Evolutionary conservation across 1,284 basidiomycete species (phyloP).

Genomic region (Ustilago vetiveriae): DNA sequence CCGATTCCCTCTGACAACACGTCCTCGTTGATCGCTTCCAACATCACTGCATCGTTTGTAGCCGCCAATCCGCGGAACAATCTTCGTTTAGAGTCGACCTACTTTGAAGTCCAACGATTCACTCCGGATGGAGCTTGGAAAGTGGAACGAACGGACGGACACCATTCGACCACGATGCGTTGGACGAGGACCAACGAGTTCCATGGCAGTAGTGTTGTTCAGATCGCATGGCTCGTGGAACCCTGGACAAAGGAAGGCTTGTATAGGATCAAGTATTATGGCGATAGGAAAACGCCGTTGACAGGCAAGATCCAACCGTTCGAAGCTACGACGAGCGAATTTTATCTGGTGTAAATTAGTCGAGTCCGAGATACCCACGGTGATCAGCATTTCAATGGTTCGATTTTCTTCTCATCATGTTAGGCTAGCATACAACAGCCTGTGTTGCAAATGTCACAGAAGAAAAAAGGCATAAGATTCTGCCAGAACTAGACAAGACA

Average conservation of each 20-base stretch:
- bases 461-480: not conserved
- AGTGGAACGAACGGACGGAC: slow-evolving; percentile 77
- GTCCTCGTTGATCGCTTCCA: slow-evolving; percentile 64
- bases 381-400: too few species aligned
- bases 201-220: slow-evolving; percentile 33
- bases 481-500: not conserved
- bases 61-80: slow-evolving; percentile 85
- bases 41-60: slow-evolving; percentile 75
- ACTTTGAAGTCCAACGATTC: slow-evolving; percentile 75
- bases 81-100: slow-evolving; percentile 78
- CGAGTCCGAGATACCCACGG: not conserved
- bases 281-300: slow-evolving; percentile 76
- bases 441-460: not conserved
- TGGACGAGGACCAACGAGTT: slow-evolving; percentile 70
- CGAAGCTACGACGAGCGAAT: slow-evolving; percentile 20
- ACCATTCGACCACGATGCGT: slow-evolving; percentile 78
- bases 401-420: too few species aligned
- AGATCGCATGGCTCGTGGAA: slow-evolving; percentile 51
- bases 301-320: slow-evolving; percentile 46
- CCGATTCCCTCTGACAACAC: slow-evolving; percentile 70
- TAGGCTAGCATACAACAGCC: too few species aligned
- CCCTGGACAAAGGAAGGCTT: slow-evolving; percentile 72
- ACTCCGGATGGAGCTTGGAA: slow-evolving; percentile 70
- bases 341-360: slow-evolving; percentile 29
- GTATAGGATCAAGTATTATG: slow-evolving; percentile 78